Evolutionary conservation across 2,329 filamentous ascomycete genomes (phyloP).

Genomic region (Botryosphaeria dothidea): DNA sequence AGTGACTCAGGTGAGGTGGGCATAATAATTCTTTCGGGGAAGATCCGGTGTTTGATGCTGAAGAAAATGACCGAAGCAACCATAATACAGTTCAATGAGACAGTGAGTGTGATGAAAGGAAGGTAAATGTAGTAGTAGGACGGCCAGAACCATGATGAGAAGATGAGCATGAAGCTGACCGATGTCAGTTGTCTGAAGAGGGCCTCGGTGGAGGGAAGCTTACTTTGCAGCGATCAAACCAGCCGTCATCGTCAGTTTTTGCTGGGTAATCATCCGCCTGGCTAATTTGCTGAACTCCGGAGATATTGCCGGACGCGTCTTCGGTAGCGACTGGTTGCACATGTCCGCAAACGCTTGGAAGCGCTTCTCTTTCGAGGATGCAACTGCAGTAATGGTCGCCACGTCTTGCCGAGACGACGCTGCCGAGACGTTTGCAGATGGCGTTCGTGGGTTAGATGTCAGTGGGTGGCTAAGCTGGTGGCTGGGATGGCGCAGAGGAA

Average conservation of each 20-base stretch:
- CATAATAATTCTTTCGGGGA: constrained; percentile 22
- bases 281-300: constrained; percentile 8
- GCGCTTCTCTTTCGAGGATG: not conserved
- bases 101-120: constrained; percentile 39
- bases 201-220: not conserved
- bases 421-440: not conserved
- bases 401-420: not conserved
- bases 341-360: not conserved
- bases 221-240: constrained; percentile 14
- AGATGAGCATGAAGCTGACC: constrained; percentile 21
- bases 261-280: not conserved
- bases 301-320: constrained; percentile 2
- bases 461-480: constrained; percentile 4
- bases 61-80: constrained; percentile 40
- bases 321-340: not conserved
- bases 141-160: constrained; percentile 23
- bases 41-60: constrained; percentile 33
- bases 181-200: not conserved
- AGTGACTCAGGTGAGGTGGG: constrained; percentile 43
- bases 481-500: constrained; percentile 3
- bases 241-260: not conserved
- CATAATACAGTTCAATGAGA: constrained; percentile 47
- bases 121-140: constrained; percentile 45
- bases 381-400: not conserved
- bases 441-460: not conserved